Conservation (phyloP, 371 early-diverging fungal species). For the Chytridium lagenaria region DNA sequence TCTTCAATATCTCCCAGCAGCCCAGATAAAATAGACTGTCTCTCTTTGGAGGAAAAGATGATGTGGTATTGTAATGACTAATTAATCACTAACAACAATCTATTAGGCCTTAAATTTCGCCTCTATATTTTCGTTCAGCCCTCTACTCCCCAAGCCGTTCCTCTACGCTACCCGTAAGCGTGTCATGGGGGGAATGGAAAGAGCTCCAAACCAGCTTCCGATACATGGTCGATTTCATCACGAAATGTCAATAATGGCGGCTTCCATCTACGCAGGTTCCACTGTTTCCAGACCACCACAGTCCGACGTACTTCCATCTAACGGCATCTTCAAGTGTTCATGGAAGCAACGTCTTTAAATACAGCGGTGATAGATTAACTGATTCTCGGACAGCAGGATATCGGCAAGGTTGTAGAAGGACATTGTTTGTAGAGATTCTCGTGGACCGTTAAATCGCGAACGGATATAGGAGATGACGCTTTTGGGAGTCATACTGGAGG, state of each 20-base stretch:
- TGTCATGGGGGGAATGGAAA: not conserved
- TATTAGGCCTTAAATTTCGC: constrained; percentile 10
- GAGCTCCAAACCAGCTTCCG: not conserved
- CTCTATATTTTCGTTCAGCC: constrained; percentile 10
- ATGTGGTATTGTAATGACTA: not conserved
- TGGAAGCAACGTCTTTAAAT: not conserved
- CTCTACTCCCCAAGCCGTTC: constrained; percentile 3
- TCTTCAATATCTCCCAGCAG: constrained; percentile 6
- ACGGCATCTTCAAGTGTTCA: not conserved
- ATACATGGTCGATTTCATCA: constrained; percentile 16
- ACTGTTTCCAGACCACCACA: constrained; percentile 28
- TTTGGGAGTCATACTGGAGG: not conserved
- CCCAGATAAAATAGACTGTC: not conserved
- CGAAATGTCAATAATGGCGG: constrained; percentile 4
- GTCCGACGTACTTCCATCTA: constrained; percentile 25
- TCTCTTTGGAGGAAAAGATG: not conserved
- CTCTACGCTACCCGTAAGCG: not conserved
- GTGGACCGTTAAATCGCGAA: constrained; percentile 13
- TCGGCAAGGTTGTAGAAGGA: constrained; percentile 19
- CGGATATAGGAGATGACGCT: constrained; percentile 13
- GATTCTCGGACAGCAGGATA: not conserved
- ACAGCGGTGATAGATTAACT: not conserved
- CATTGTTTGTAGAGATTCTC: constrained; percentile 18
- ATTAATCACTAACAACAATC: not conserved
- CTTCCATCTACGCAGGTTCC: constrained; percentile 25